These are phyloP conservation scores for Bassia scoparia DNA, from an alignment of 148 eudicot genomes.

Conservation along the genomic window DNA sequence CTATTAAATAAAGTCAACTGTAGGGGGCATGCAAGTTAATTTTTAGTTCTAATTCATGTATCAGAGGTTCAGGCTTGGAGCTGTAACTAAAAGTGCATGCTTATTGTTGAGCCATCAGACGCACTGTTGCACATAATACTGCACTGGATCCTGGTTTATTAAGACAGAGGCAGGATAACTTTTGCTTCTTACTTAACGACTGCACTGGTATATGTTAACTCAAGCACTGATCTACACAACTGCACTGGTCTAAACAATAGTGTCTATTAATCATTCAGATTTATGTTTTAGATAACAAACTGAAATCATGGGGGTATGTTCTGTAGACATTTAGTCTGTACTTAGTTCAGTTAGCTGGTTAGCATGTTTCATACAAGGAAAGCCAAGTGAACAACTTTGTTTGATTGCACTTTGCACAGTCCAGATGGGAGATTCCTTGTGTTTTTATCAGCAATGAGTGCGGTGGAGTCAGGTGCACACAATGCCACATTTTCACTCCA, in stretches of 20 bases:
- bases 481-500: conserved; percentile 74
- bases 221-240: no score
- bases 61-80: not conserved
- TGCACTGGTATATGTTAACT: not conserved
- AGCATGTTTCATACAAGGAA: not conserved
- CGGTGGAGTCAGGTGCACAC: conserved; percentile 83
- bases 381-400: not conserved
- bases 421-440: conserved; percentile 74
- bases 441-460: conserved; percentile 67
- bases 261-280: not conserved
- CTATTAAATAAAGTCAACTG: not conserved
- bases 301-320: not conserved
- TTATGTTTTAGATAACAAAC: not conserved
- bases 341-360: no score
- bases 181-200: no score
- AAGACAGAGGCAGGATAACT: not conserved
- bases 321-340: no score
- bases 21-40: not conserved
- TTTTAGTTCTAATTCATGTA: not conserved
- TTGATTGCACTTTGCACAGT: conserved; percentile 52
- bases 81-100: not conserved
- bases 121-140: not conserved
- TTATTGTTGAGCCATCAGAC: not conserved
- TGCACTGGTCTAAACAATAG: no score
- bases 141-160: not conserved